phyloP scores from a whole-genome alignment of 2,329 filamentous ascomycete species.

The Nemania sp. region DNA sequence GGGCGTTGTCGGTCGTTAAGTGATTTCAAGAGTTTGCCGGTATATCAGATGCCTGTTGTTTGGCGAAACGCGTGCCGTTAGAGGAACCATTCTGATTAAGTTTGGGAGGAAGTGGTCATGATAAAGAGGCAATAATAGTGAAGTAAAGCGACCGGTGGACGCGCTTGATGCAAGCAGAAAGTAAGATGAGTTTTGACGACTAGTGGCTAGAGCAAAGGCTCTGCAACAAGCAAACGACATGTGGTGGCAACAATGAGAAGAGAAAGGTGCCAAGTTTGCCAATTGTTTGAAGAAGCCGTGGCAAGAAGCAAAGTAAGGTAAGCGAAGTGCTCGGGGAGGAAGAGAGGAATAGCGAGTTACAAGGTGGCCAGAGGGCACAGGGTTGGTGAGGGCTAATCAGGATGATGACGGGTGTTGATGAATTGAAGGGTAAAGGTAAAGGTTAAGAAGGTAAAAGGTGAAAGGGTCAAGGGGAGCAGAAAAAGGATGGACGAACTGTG shows the following conservation, averaged over 20 bases:
- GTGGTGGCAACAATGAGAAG: constrained; percentile 39
- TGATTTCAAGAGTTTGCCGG: constrained; percentile 43
- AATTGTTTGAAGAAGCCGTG: constrained; percentile 41
- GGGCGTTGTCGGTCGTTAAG: constrained; percentile 46
- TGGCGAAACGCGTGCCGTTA: constrained; percentile 67
- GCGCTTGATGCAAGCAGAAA: constrained; percentile 50
- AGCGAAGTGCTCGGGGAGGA: constrained; percentile 36
- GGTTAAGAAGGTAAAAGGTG: too few species aligned
- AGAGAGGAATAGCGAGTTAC: constrained; percentile 32
- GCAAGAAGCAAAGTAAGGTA: constrained; percentile 41
- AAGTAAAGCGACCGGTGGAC: constrained; percentile 41
- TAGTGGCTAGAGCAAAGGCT: constrained; percentile 47
- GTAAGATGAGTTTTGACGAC: constrained; percentile 43
- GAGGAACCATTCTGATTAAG: constrained; percentile 61
- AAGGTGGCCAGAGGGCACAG: constrained; percentile 27
- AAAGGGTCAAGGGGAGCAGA: constrained; percentile 33
- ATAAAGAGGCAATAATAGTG: constrained; percentile 42
- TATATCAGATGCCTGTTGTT: constrained; percentile 58
- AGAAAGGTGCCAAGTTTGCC: constrained; percentile 46
- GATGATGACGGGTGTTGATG: constrained; percentile 25
- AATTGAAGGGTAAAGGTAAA: constrained; percentile 38
- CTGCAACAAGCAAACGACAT: constrained; percentile 51
- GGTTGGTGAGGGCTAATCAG: constrained; percentile 26
- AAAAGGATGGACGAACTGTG: constrained; percentile 54
- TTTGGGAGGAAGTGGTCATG: constrained; percentile 46